phyloP scores from a whole-genome alignment of 2,329 filamentous ascomycete genomes.

The Xylaria sp. region DNA sequence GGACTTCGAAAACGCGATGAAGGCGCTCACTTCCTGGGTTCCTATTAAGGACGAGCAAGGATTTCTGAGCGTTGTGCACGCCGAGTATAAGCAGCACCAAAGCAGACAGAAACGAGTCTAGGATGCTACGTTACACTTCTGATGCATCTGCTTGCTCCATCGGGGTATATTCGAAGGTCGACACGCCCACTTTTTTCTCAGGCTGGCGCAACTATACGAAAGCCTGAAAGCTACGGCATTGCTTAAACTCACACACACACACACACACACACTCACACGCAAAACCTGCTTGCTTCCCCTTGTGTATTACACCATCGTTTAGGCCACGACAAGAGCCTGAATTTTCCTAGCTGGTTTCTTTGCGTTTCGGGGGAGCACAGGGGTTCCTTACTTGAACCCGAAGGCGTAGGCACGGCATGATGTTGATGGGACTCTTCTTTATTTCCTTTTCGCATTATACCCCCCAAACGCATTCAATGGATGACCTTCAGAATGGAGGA shows the following conservation, averaged over 20 bases:
- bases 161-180: background rate
- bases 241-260: no score
- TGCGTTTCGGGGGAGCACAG: constrained; percentile 17
- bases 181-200: background rate
- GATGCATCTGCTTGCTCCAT: constrained; percentile 8
- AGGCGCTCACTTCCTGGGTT: constrained; percentile 90
- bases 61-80: constrained; percentile 85
- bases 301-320: constrained; percentile 19
- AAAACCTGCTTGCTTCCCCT: background rate
- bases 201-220: background rate
- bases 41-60: constrained; percentile 93
- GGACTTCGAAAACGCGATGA: constrained; percentile 98
- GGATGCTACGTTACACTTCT: constrained; percentile 24
- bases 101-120: constrained; percentile 47
- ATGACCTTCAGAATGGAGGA: constrained; percentile 18
- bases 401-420: constrained; percentile 15
- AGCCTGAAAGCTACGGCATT: background rate
- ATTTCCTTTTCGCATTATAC: constrained; percentile 33
- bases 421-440: constrained; percentile 17
- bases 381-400: constrained; percentile 9
- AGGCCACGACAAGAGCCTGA: constrained; percentile 25
- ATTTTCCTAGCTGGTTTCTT: constrained; percentile 13
- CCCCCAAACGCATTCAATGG: constrained; percentile 33
- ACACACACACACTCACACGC: no score
- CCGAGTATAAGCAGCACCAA: constrained; percentile 76